phyloP scores from a whole-genome alignment of 1,139 yeast genomes.

The Debaryomyces sp. region DNA sequence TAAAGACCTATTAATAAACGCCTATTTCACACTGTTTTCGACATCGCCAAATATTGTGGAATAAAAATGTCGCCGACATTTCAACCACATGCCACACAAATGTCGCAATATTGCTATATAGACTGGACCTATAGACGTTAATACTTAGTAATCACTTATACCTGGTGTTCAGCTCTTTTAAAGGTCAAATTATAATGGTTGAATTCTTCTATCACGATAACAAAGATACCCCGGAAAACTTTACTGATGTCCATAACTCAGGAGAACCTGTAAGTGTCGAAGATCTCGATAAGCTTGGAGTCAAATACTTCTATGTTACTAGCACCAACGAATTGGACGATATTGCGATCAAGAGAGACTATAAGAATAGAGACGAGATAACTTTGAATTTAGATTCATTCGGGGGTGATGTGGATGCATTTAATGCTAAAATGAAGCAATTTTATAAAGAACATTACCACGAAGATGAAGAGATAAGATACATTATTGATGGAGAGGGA shows the following conservation, averaged over 20 bases:
- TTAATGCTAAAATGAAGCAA: slow-evolving; percentile 63
- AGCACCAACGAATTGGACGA: slow-evolving; percentile 60
- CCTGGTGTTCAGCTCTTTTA: neutral
- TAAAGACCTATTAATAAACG: neutral
- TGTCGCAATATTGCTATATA: slow-evolving; percentile 1
- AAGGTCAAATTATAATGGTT: slow-evolving; percentile 32
- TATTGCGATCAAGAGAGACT: slow-evolving; percentile 68
- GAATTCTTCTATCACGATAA: slow-evolving; percentile 76
- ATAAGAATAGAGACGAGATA: slow-evolving; percentile 80
- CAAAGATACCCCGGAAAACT: slow-evolving; percentile 56
- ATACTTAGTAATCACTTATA: neutral
- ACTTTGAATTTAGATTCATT: slow-evolving; percentile 62
- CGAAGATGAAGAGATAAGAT: slow-evolving; percentile 96
- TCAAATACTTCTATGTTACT: slow-evolving; percentile 59
- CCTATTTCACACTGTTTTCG: neutral
- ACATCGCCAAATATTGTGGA: slow-evolving; percentile 5
- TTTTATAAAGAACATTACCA: slow-evolving; percentile 91
- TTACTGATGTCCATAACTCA: slow-evolving; percentile 75
- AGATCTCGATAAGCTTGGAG: slow-evolving; percentile 65
- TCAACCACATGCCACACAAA: slow-evolving; percentile 3
- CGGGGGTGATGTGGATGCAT: slow-evolving; percentile 61
- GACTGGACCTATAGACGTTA: neutral
- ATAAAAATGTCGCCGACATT: slow-evolving; percentile 4
- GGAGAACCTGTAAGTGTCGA: slow-evolving; percentile 58
- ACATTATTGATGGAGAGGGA: slow-evolving; percentile 87